Base-by-base conservation (phyloP, 495 filamentous ascomycete species). In the Hamigera avellanea region DNA sequence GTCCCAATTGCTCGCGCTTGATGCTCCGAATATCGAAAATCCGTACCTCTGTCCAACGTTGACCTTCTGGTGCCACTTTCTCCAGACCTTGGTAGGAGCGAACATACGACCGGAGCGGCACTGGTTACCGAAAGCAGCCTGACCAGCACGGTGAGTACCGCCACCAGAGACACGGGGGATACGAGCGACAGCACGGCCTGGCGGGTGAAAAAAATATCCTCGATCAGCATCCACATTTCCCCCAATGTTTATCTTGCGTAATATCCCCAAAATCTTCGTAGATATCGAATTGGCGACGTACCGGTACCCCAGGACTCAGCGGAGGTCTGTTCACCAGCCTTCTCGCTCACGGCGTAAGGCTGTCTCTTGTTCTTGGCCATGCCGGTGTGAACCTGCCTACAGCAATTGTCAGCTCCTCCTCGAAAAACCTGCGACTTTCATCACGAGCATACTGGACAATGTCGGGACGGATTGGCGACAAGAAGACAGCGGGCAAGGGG, bases 291-390 rank as follows among this genome's bases (percentile, higher is more conserved):
- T 28, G 43, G n/a, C 40, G 54, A 83, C 88, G 73, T 65, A 95
- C 91, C 91, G 75, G 91, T 98, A 77, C 91, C 91, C 91, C 91
- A 98, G 46, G 93, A 96, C 75, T 96, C 93, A 63, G 91, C 91
- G 60, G 86, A 95, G 52, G 91, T 98, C 69, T 98, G 91, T 69
- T 98, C 93, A 70, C 91, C 91, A 61, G 91, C 91, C 80, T 98
- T 98, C 82, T 95, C 88, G 80, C 86, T 94, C 75, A 98, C 91
- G 54, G 91, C 81, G 69, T 98, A 98, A 41, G 91, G 89, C 76
- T 98, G 91, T 64, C 91, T 80, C 80, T 93, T 94, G 78, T 98
- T 98, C 83, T 95, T 98, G 59, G 88, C 88, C 80, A 98, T 93
- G 56, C 93, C 93, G 56, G 86, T 88, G 76, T 98, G 91, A 54